Percentiles rank a stretch among this genome's conserved stretches.
Conservation (phyloP, 192 early-diverging fungal genomes). For the Cetraspora pellucida region DNA sequence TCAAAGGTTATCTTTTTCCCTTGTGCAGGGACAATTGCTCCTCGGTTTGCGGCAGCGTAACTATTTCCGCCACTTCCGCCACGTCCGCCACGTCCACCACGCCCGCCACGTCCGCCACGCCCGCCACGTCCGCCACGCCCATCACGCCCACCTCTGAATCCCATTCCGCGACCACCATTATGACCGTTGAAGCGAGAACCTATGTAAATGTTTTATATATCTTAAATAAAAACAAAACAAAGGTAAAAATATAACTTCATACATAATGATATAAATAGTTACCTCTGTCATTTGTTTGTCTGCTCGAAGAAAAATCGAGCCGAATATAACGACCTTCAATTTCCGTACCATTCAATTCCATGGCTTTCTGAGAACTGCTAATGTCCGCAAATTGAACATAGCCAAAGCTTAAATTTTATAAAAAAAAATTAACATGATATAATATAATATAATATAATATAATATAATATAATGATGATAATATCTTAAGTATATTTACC, state of each 20-base stretch:
- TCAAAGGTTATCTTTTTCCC: conserved; percentile 22
- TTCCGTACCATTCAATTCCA: conserved; percentile 76
- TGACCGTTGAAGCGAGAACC: conserved; percentile 40
- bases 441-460: neutral
- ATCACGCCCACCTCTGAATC: conserved; percentile 54
- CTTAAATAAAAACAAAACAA: conserved; percentile 39
- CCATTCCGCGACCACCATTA: conserved; percentile 57
- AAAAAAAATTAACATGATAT: neutral
- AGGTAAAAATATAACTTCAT: conserved; percentile 13
- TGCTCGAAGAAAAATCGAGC: conserved; percentile 75
- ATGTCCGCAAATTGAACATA: conserved; percentile 83
- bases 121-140: conserved; percentile 11
- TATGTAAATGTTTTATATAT: neutral
- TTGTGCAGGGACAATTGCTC: neutral
- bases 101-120: neutral
- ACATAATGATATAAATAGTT: neutral
- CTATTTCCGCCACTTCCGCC: neutral
- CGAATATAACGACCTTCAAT: conserved; percentile 82
- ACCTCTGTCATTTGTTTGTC: conserved; percentile 43
- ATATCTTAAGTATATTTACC: conserved; percentile 34
- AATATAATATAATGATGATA: conserved; percentile 38
- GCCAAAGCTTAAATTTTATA: conserved; percentile 62
- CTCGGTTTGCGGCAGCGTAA: conserved; percentile 14
- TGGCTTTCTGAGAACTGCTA: conserved; percentile 73
- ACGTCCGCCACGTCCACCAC: neutral